Conservation (phyloP, 2,329 filamentous ascomycete species). For the Nakataea oryzae region DNA sequence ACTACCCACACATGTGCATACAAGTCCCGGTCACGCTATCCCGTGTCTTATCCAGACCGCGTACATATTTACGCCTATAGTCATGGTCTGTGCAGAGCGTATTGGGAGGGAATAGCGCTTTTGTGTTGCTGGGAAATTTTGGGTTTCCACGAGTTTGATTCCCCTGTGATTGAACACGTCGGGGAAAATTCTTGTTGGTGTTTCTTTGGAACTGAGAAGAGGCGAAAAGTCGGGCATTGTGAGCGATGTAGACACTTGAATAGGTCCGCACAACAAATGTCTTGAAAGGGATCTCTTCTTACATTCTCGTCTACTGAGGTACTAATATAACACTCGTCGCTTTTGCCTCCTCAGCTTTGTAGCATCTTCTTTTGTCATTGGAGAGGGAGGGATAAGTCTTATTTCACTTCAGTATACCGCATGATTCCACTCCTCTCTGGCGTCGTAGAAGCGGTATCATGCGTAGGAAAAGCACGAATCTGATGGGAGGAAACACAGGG, state of each 20-base stretch:
- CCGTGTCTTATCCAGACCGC: neutral
- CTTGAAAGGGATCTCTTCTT: too few relatives aligned
- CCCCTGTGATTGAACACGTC: neutral
- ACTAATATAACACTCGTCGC: too few relatives aligned
- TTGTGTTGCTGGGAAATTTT: neutral
- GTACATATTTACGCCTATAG: neutral
- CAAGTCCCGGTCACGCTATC: neutral
- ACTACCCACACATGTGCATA: neutral
- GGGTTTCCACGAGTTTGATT: neutral
- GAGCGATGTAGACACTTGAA: neutral
- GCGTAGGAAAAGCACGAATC: too few relatives aligned
- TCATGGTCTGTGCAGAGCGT: neutral
- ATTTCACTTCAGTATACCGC: too few relatives aligned
- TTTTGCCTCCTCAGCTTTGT: too few relatives aligned
- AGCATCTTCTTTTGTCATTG: too few relatives aligned
- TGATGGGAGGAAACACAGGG: neutral
- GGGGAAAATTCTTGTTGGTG: neutral
- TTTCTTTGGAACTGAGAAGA: neutral
- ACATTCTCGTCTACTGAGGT: too few relatives aligned
- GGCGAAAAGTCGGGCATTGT: neutral
- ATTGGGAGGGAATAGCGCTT: neutral
- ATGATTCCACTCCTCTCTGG: too few relatives aligned
- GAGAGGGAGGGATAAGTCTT: too few relatives aligned
- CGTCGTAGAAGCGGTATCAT: neutral
- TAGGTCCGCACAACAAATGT: neutral